A percentile compares a stretch with the other conserved stretches of the same genome.
phyloP scores from a whole-genome alignment of 2,329 filamentous ascomycete species.

The Dothideomycetidae sp. region DNA sequence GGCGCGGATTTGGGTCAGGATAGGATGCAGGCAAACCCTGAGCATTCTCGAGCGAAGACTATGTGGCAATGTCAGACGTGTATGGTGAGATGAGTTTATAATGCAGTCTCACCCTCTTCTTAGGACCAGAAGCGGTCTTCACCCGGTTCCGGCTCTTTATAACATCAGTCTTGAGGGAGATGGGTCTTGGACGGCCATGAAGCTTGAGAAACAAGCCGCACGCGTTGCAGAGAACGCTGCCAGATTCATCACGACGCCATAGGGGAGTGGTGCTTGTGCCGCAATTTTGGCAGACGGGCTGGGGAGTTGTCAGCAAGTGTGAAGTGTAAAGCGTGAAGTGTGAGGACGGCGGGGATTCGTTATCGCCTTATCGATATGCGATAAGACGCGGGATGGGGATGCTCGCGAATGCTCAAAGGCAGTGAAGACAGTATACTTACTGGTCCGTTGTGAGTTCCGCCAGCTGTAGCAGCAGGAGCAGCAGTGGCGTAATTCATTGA shows the following conservation, averaged over 20 bases:
- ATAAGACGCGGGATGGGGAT: slow-evolving; percentile 15
- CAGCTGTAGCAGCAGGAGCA: slow-evolving; percentile 50
- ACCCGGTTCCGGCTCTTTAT: slow-evolving; percentile 99
- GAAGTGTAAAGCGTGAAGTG: slow-evolving; percentile 7
- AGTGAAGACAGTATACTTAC: slow-evolving; percentile 31
- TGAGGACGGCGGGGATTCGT: slow-evolving; percentile 9
- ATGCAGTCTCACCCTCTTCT: slow-evolving; percentile 37
- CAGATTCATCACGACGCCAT: slow-evolving; percentile 93
- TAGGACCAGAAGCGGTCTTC: slow-evolving; percentile 69
- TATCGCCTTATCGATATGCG: slow-evolving; percentile 16
- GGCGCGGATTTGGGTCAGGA: slow-evolving; percentile 45
- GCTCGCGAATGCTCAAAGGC: slow-evolving; percentile 9
- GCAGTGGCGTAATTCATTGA: slow-evolving; percentile 48
- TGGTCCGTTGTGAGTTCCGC: slow-evolving; percentile 46
- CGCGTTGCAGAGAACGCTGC: slow-evolving; percentile 93
- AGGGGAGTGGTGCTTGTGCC: slow-evolving; percentile 87
- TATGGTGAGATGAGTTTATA: background rate
- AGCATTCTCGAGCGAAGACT: slow-evolving; percentile 39
- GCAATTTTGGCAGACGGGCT: slow-evolving; percentile 97
- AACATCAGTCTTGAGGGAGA: slow-evolving; percentile 95
- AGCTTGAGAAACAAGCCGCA: slow-evolving; percentile 96
- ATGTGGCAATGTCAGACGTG: slow-evolving; percentile 1
- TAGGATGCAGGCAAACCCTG: slow-evolving; percentile 41
- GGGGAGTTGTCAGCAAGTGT: slow-evolving; percentile 35
- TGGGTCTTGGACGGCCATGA: slow-evolving; percentile 82